Evolutionary conservation across 75 land plant species (phyloP).

Genomic region (Azolla pinnata): DNA sequence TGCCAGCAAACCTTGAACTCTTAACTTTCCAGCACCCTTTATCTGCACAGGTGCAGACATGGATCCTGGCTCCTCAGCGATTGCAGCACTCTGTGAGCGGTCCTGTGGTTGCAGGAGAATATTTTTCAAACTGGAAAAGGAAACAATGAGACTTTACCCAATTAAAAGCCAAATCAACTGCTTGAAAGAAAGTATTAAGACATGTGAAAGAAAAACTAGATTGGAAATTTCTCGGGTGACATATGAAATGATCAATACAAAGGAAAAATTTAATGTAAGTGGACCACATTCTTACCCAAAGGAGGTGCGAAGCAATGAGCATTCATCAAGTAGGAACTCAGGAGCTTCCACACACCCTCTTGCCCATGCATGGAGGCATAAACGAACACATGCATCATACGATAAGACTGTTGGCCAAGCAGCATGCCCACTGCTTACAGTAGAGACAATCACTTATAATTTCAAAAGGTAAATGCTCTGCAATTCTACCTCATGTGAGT

Average conservation of each 20-base stretch:
- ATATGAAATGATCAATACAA: no score
- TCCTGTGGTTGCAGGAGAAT: constrained; percentile 13
- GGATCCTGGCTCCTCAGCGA: not conserved
- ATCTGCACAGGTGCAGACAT: constrained; percentile 3
- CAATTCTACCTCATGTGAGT: no score
- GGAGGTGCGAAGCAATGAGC: constrained; percentile 50
- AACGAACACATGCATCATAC: constrained; percentile 73
- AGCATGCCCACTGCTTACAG: constrained; percentile 68
- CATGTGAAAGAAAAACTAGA: no score
- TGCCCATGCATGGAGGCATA: constrained; percentile 68
- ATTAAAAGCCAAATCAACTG: no score
- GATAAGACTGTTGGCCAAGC: constrained; percentile 76
- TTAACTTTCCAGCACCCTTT: constrained; percentile 4
- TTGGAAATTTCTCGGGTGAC: no score
- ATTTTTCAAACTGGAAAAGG: constrained; percentile 4
- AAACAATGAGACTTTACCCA: no score
- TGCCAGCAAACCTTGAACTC: constrained; percentile 5
- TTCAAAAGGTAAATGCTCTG: no score
- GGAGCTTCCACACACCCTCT: constrained; percentile 72
- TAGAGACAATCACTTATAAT: no score
- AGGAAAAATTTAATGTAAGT: no score
- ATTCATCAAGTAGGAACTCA: constrained; percentile 71
- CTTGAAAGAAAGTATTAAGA: no score
- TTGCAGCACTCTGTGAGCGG: not conserved
- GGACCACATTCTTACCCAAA: constrained; percentile 67